Conservation (phyloP, 148 eudicot species). For the Chenopodium album region DNA sequence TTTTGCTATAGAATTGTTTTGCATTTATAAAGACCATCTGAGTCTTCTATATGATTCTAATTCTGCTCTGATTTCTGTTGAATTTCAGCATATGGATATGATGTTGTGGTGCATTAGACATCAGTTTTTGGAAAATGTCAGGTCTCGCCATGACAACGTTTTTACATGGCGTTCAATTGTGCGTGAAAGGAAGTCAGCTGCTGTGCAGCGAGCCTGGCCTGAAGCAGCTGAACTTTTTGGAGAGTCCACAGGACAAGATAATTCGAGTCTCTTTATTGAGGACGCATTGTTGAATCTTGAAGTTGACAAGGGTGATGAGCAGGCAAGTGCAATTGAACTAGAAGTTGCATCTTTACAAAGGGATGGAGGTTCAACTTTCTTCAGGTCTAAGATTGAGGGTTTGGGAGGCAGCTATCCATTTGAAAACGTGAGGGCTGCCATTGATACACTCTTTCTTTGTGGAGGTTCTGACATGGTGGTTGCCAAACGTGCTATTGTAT, state of each 20-base stretch:
- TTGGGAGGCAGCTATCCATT: conserved; percentile 81
- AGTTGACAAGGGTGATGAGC: conserved; percentile 48
- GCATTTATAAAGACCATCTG: background rate
- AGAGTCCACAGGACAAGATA: conserved; percentile 36
- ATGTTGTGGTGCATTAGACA: conserved; percentile 90
- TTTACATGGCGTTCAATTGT: conserved; percentile 61
- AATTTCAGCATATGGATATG: conserved; percentile 83
- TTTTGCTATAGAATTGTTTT: background rate
- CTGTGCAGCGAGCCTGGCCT: conserved; percentile 83
- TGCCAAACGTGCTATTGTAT: conserved; percentile 95
- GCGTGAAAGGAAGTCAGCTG: conserved; percentile 75
- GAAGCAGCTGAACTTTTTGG: conserved; percentile 42
- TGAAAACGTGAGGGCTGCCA: conserved; percentile 76
- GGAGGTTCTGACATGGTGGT: conserved; percentile 87
- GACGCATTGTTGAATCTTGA: conserved; percentile 91
- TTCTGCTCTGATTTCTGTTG: conserved; percentile 13
- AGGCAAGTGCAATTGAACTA: conserved; percentile 42
- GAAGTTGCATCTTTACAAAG: conserved; percentile 66
- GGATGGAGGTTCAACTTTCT: conserved; percentile 57
- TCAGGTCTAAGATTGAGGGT: conserved; percentile 62
- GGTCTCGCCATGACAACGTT: conserved; percentile 47
- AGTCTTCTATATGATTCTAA: background rate
- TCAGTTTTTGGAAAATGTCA: conserved; percentile 65
- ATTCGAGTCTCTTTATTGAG: conserved; percentile 75
- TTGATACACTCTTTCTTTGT: conserved; percentile 73